Evolutionary conservation across 768 basidiomycete species (phyloP).

Genomic region (Steccherinum ochraceum): DNA sequence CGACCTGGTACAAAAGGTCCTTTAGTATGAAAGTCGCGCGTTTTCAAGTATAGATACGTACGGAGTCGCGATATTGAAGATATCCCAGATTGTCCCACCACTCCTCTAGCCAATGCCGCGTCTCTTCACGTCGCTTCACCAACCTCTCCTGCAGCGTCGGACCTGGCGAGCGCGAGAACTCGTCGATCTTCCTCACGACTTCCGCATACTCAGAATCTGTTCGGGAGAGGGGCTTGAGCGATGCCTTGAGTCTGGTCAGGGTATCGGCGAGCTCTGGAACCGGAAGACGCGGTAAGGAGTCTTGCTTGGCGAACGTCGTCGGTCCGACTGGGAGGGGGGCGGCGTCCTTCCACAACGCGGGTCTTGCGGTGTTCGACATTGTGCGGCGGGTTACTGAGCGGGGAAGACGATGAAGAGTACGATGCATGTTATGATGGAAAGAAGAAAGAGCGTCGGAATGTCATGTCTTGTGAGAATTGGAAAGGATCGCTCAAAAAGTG

Average conservation of each 20-base stretch:
- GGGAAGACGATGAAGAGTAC: background rate
- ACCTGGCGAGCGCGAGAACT: slow-evolving; percentile 41
- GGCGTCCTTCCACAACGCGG: slow-evolving; percentile 62
- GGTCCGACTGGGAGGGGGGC: slow-evolving; percentile 53
- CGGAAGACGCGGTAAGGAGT: slow-evolving; percentile 63
- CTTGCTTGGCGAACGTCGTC: slow-evolving; percentile 61
- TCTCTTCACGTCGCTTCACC: slow-evolving; percentile 43
- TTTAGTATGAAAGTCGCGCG: slow-evolving; percentile 2
- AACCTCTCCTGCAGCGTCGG: slow-evolving; percentile 58
- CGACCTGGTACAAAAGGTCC: slow-evolving; percentile 40
- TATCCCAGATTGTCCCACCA: slow-evolving; percentile 94
- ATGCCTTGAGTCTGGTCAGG: slow-evolving; percentile 59
- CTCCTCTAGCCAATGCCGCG: slow-evolving; percentile 79
- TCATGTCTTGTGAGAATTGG: too few species aligned
- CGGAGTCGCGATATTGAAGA: slow-evolving; percentile 80
- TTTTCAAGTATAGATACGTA: slow-evolving; percentile 28
- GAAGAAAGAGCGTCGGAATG: too few species aligned
- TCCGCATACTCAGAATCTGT: slow-evolving; percentile 49
- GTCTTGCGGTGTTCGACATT: slow-evolving; percentile 28
- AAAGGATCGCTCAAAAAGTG: too few species aligned
- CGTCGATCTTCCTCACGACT: slow-evolving; percentile 58
- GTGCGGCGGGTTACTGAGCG: background rate
- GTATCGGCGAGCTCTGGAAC: slow-evolving; percentile 66
- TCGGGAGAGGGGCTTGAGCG: slow-evolving; percentile 69
- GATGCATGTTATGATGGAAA: background rate